These are phyloP conservation scores for Atkinsonella texensis DNA, from an alignment of 2,329 filamentous ascomycete species.

Conservation along the genomic window DNA sequence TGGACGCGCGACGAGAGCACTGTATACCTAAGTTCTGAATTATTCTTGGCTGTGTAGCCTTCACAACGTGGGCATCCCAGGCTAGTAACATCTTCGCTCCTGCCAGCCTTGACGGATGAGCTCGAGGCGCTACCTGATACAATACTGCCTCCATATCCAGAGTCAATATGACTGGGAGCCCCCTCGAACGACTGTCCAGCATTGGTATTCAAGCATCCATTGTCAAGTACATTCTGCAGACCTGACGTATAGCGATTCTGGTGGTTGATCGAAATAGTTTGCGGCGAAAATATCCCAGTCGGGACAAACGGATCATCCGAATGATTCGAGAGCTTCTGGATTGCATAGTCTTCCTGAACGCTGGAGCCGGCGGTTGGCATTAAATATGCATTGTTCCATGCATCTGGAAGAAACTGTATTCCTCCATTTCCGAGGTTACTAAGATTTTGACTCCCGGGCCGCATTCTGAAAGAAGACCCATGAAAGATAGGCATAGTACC, in stretches of 20 bases:
- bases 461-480: not conserved
- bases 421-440: not conserved
- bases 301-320: constrained; percentile 3
- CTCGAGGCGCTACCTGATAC: constrained; percentile 30
- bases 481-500: not conserved
- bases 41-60: constrained; percentile 3
- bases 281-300: not conserved
- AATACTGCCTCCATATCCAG: constrained; percentile 32
- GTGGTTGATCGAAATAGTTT: not conserved
- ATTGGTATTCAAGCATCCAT: not conserved
- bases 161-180: constrained; percentile 22
- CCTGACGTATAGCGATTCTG: not conserved
- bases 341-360: constrained; percentile 1
- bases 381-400: not conserved
- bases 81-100: not conserved
- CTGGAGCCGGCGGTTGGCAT: not conserved
- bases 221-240: not conserved
- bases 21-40: constrained; percentile 6
- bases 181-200: constrained; percentile 21
- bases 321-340: constrained; percentile 1
- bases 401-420: not conserved
- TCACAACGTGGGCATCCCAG: constrained; percentile 1
- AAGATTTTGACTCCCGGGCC: not conserved
- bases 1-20: not conserved
- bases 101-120: constrained; percentile 28